A percentile compares a stretch with the other conserved stretches of the same genome.
These are phyloP conservation scores for Microdochium trichocladiopsis DNA, from an alignment of 2,329 filamentous ascomycete genomes.

Conservation along the genomic window DNA sequence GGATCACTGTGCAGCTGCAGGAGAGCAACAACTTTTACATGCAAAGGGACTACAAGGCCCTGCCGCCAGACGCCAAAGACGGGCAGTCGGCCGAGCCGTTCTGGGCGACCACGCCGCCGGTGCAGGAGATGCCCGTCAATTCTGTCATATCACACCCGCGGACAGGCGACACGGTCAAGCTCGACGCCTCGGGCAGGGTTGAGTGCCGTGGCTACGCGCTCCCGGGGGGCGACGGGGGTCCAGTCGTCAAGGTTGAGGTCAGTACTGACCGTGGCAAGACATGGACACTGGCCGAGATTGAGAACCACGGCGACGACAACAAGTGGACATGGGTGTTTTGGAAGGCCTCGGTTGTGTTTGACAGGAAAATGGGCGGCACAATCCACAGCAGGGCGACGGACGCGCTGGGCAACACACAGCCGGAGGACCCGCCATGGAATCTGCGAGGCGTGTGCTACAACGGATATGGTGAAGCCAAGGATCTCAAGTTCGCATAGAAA, in stretches of 20 bases:
- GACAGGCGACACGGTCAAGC: constrained; percentile 3
- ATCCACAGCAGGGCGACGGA: constrained; percentile 50
- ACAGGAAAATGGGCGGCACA: constrained; percentile 28
- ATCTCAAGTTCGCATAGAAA: constrained; percentile 33
- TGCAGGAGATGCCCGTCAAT: constrained; percentile 50
- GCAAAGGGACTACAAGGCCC: constrained; percentile 50
- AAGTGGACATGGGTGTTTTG: constrained; percentile 54
- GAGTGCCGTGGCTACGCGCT: constrained; percentile 48
- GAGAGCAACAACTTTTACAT: constrained; percentile 51
- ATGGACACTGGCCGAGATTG: constrained; percentile 36
- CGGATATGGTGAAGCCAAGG: constrained; percentile 46
- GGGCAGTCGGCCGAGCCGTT: constrained; percentile 40
- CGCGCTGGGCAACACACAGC: constrained; percentile 42
- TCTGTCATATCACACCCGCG: constrained; percentile 31
- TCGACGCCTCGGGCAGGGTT: constrained; percentile 30
- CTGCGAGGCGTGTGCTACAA: constrained; percentile 53
- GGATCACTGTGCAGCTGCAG: constrained; percentile 38
- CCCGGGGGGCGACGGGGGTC: constrained; percentile 43
- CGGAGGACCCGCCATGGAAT: constrained; percentile 44
- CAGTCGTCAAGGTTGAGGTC: constrained; percentile 45
- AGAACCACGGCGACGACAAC: constrained; percentile 12
- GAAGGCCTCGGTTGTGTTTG: constrained; percentile 33
- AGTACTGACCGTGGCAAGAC: constrained; percentile 36
- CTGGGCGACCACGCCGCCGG: constrained; percentile 40
- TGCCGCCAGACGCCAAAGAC: constrained; percentile 42